phyloP scores from a whole-genome alignment of 2,329 filamentous ascomycete genomes.

The Arthroderma sp. region DNA sequence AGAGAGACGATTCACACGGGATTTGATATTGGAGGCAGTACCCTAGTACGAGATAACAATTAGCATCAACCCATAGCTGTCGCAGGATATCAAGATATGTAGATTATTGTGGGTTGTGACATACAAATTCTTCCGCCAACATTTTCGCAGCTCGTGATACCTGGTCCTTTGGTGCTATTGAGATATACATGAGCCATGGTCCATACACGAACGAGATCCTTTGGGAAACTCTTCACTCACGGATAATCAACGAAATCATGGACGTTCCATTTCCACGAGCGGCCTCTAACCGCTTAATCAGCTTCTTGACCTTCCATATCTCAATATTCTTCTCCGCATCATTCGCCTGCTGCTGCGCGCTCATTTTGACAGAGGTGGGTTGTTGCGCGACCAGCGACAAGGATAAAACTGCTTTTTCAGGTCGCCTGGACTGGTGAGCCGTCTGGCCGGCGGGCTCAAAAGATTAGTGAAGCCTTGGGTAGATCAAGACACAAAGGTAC shows the following conservation, averaged over 20 bases:
- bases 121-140: constrained; percentile 99
- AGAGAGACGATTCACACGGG: constrained; percentile 94
- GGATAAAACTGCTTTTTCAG: background rate
- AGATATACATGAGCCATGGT: constrained; percentile 1
- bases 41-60: constrained; percentile 42
- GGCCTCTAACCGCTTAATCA: constrained; percentile 96
- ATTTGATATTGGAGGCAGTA: constrained; percentile 99
- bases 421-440: background rate
- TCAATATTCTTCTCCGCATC: constrained; percentile 97
- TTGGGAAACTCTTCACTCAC: constrained; percentile 40
- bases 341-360: constrained; percentile 62
- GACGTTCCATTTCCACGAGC: constrained; percentile 96
- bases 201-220: background rate
- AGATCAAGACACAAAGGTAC: background rate
- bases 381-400: background rate
- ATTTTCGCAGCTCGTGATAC: constrained; percentile 94
- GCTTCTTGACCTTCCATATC: constrained; percentile 93
- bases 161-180: constrained; percentile 86
- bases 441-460: background rate
- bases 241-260: constrained; percentile 99
- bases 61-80: background rate
- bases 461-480: background rate
- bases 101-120: constrained; percentile 20
- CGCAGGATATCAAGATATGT: constrained; percentile 7
- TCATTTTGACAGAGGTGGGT: constrained; percentile 52